A percentile compares a stretch with the other conserved stretches of the same genome.
Evolutionary conservation across 2,329 filamentous ascomycete genomes (phyloP).

Genomic region (Phaeosphaeriaceae sp.): DNA sequence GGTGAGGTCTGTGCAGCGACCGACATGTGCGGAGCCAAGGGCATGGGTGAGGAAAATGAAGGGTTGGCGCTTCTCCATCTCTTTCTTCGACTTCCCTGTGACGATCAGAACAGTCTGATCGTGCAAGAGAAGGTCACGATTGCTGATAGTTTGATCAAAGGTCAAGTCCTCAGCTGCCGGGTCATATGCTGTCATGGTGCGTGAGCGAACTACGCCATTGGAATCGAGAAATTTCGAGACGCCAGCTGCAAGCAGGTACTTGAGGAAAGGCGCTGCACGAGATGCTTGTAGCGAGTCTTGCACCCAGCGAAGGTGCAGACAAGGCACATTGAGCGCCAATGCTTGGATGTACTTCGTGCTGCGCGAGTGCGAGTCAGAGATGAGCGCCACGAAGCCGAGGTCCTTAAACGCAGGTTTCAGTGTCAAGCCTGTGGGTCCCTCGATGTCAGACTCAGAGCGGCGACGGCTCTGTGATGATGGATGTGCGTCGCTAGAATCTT

Average conservation of each 20-base stretch:
- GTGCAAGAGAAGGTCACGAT: slow-evolving; percentile 67
- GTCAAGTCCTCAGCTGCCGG: slow-evolving; percentile 58
- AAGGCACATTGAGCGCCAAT: slow-evolving; percentile 86
- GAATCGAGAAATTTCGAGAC: slow-evolving; percentile 74
- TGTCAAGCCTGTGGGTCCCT: slow-evolving; percentile 50
- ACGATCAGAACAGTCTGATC: slow-evolving; percentile 75
- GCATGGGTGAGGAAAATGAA: slow-evolving; percentile 84
- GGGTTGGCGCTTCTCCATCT: slow-evolving; percentile 69
- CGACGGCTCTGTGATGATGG: slow-evolving; percentile 22
- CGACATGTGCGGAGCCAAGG: slow-evolving; percentile 73
- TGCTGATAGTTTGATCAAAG: slow-evolving; percentile 34
- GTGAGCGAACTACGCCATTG: slow-evolving; percentile 74
- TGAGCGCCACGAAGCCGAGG: slow-evolving; percentile 81
- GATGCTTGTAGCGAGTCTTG: slow-evolving; percentile 70
- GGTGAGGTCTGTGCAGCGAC: slow-evolving; percentile 68
- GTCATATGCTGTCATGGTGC: slow-evolving; percentile 68
- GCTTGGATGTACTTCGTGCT: slow-evolving; percentile 95
- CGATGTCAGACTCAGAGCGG: slow-evolving; percentile 16
- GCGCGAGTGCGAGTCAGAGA: slow-evolving; percentile 84
- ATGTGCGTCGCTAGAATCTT: slow-evolving; percentile 35
- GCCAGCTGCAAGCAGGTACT: slow-evolving; percentile 86
- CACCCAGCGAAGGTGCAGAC: slow-evolving; percentile 83
- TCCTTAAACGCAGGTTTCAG: slow-evolving; percentile 62
- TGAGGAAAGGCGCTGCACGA: slow-evolving; percentile 73
- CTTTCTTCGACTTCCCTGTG: slow-evolving; percentile 67